Conservation (phyloP, 371 early-diverging fungal species). For the Mucor saturninus region DNA sequence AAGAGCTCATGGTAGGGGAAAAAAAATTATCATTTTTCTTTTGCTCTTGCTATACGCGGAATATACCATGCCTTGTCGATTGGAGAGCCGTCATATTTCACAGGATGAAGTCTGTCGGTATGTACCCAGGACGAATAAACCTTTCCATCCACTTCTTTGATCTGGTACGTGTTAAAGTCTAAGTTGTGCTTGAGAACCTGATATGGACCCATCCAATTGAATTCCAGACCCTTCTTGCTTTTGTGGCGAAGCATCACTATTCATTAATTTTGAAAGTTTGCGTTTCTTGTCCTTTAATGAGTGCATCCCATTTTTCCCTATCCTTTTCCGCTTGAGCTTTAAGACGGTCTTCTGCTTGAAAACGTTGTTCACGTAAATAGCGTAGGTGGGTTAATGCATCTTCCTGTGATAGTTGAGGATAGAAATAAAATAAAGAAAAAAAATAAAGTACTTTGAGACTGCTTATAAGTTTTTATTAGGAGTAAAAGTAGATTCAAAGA, state of each 20-base stretch:
- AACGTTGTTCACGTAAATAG: not conserved
- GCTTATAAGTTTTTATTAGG: too few species aligned
- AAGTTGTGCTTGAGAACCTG: too few species aligned
- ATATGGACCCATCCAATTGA: too few species aligned
- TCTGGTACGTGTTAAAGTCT: too few species aligned
- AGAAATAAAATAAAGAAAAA: too few species aligned
- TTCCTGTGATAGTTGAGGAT: too few species aligned
- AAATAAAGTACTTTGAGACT: too few species aligned
- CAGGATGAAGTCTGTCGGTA: conserved; percentile 4
- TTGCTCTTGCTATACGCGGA: too few species aligned
- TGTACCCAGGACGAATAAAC: conserved; percentile 11
- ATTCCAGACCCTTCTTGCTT: too few species aligned
- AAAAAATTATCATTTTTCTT: too few species aligned
- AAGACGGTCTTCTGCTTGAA: not conserved
- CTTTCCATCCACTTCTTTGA: conserved; percentile 5
- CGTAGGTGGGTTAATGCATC: not conserved
- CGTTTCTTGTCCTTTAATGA: conserved; percentile 1
- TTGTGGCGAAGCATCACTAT: not conserved
- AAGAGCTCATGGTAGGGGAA: too few species aligned
- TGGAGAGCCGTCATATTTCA: not conserved
- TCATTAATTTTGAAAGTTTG: conserved; percentile 10
- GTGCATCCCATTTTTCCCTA: conserved; percentile 26
- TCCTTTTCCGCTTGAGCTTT: conserved; percentile 6
- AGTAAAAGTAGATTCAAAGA: too few species aligned
- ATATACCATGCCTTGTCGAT: not conserved